These are phyloP conservation scores for Termitomyces sp. DNA, from an alignment of 768 basidiomycete species.

Conservation along the genomic window DNA sequence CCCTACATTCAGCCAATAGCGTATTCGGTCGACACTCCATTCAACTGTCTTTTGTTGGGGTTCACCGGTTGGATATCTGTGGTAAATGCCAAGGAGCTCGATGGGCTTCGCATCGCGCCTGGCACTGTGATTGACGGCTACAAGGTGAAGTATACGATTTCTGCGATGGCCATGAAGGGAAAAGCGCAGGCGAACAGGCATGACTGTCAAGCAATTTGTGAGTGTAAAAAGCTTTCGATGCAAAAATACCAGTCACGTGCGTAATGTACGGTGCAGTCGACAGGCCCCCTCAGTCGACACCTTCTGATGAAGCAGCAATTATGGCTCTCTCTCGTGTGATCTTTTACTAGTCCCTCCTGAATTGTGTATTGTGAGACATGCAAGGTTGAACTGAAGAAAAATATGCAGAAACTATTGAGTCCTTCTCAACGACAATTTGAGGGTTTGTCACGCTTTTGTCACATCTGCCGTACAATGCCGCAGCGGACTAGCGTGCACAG, in stretches of 20 bases:
- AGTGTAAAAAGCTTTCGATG: not conserved
- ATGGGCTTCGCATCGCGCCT: constrained; percentile 81
- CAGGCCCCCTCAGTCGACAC: too few relatives aligned
- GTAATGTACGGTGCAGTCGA: too few relatives aligned
- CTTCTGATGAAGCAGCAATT: too few relatives aligned
- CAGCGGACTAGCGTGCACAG: too few relatives aligned
- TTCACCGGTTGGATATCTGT: constrained; percentile 54
- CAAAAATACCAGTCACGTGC: constrained; percentile 9
- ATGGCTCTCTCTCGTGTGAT: too few relatives aligned
- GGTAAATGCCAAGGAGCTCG: constrained; percentile 82
- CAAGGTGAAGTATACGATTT: constrained; percentile 76
- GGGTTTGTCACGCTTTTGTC: too few relatives aligned
- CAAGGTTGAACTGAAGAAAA: too few relatives aligned
- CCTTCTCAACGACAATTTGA: too few relatives aligned
- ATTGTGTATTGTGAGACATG: too few relatives aligned
- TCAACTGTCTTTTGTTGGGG: constrained; percentile 65
- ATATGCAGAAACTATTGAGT: too few relatives aligned
- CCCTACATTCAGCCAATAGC: constrained; percentile 83
- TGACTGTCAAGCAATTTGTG: constrained; percentile 26
- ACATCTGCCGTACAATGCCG: too few relatives aligned
- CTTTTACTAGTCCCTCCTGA: too few relatives aligned
- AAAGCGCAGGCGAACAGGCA: constrained; percentile 84
- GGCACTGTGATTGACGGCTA: constrained; percentile 69
- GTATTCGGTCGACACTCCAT: constrained; percentile 90
- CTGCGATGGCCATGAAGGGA: constrained; percentile 76